These are phyloP conservation scores for Psilocybe azurescens DNA, from an alignment of 768 basidiomycete species.

Conservation along the genomic window DNA sequence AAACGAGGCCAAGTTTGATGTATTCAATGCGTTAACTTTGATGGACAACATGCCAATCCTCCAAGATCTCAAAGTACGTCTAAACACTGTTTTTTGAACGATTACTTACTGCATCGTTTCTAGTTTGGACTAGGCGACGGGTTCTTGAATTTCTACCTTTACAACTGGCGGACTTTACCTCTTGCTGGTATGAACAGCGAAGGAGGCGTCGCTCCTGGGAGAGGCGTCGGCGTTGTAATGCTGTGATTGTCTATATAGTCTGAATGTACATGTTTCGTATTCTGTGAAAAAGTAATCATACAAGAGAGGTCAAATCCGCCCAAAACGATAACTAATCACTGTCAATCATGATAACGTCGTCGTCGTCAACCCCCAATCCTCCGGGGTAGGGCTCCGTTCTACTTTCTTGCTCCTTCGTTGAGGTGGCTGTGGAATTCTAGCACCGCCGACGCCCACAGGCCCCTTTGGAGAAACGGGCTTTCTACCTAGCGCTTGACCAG, in stretches of 20 bases:
- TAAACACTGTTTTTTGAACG: neutral
- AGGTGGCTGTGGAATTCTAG: slow-evolving; percentile 50
- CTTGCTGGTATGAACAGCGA: slow-evolving; percentile 72
- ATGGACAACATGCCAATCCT: slow-evolving; percentile 93
- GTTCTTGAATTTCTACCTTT: slow-evolving; percentile 88
- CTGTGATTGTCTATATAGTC: slow-evolving; percentile 38
- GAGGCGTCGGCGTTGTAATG: slow-evolving; percentile 94
- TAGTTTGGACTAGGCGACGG: slow-evolving; percentile 96
- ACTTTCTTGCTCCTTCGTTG: slow-evolving; percentile 43
- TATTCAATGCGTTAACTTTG: slow-evolving; percentile 92
- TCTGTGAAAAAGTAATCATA: slow-evolving; percentile 9
- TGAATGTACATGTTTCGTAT: neutral
- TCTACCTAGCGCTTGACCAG: slow-evolving; percentile 57
- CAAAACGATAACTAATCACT: slow-evolving; percentile 56
- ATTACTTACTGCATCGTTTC: slow-evolving; percentile 10
- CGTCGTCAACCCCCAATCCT: slow-evolving; percentile 84
- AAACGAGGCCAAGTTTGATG: slow-evolving; percentile 88
- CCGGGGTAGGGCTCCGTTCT: slow-evolving; percentile 68
- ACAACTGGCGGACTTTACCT: slow-evolving; percentile 90
- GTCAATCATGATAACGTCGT: slow-evolving; percentile 84
- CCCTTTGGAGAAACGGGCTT: slow-evolving; percentile 42
- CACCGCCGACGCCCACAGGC: slow-evolving; percentile 60
- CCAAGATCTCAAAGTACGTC: slow-evolving; percentile 77
- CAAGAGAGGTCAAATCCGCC: slow-evolving; percentile 10
- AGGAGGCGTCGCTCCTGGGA: slow-evolving; percentile 63